Base-by-base conservation (phyloP, 305 asterid genomes). In the Fraxinus velutina region DNA sequence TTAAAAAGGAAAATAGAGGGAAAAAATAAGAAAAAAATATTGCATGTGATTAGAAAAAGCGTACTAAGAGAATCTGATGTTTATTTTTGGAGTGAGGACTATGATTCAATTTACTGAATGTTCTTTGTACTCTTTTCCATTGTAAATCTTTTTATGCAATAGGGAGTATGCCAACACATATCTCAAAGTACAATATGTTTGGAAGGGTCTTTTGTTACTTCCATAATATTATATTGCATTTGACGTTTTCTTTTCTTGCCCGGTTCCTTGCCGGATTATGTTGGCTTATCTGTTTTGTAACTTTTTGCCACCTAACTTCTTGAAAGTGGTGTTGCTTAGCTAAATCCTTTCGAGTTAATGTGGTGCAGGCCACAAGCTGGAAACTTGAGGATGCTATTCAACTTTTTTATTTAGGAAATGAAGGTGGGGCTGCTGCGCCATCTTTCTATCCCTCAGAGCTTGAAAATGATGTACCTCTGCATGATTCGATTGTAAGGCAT, bases 361-460 rank as follows among this genome's bases (percentile, higher is more conserved):
- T 73, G 71, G 76, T 47, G 60, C 91, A 96, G 99, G 99, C 99
- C 85, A 93, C 99, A 83, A 88, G 92, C 86, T 96, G 99, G 99
- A 90, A 91, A 86, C 98, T 96, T 74, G 99, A 96, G 66, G 99
- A 96, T 84, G 99, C 99, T 84, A 88, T 96, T 88, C 99, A 96
- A 85, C 98, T 96, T 79, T 96, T 90, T 84, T 96, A 89, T 86
- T 70, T 94, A 4, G 99, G 96, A 85, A 92, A 89, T 89, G 99
- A 96, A 32, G 91, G 90, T 79, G 91, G 91, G 77, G 74, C 83
- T 15, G 87, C 83, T 72, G 82, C 89, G 42, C 81, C 90, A 17
- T 73, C 91, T 82, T 81, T 79, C 24, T 50, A 33, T 70, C 80
- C 90, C 83, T 86, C 91, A 72, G 88, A 87, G 30, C n/a, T 68